A percentile compares a stretch with the other conserved stretches of the same genome.
phyloP scores from a whole-genome alignment of 192 early-diverging fungal genomes.

The Backusella sp. region DNA sequence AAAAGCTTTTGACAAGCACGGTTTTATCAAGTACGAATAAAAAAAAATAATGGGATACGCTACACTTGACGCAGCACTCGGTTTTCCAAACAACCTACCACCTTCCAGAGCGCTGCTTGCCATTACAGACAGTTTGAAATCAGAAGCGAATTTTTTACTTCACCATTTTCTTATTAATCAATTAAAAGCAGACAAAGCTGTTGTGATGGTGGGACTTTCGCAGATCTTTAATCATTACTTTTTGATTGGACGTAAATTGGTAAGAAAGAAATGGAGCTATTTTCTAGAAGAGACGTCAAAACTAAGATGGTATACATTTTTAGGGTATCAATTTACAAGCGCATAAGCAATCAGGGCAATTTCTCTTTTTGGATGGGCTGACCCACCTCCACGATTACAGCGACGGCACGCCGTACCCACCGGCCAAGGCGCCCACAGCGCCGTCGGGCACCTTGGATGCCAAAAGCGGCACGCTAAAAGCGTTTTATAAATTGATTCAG shows the following conservation, averaged over 20 bases:
- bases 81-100: constrained; percentile 42
- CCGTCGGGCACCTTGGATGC: constrained; percentile 21
- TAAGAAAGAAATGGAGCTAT: no score
- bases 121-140: constrained; percentile 53
- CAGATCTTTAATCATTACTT: constrained; percentile 62
- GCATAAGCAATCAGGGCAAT: constrained; percentile 42
- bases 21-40: no score
- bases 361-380: constrained; percentile 56
- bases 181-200: constrained; percentile 50
- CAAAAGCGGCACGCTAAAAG: constrained; percentile 30
- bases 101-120: constrained; percentile 45
- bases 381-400: constrained; percentile 52
- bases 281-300: no score
- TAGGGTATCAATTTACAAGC: constrained; percentile 54
- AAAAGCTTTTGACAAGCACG: neutral
- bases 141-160: constrained; percentile 59
- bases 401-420: constrained; percentile 27
- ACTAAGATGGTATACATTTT: no score
- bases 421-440: constrained; percentile 26
- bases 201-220: constrained; percentile 54
- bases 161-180: constrained; percentile 65
- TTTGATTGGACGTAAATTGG: constrained; percentile 57
- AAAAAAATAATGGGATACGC: constrained; percentile 52
- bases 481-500: constrained; percentile 41
- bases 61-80: constrained; percentile 46